phyloP scores from a whole-genome alignment of 495 filamentous ascomycete species.

The Penicillium turbatum region DNA sequence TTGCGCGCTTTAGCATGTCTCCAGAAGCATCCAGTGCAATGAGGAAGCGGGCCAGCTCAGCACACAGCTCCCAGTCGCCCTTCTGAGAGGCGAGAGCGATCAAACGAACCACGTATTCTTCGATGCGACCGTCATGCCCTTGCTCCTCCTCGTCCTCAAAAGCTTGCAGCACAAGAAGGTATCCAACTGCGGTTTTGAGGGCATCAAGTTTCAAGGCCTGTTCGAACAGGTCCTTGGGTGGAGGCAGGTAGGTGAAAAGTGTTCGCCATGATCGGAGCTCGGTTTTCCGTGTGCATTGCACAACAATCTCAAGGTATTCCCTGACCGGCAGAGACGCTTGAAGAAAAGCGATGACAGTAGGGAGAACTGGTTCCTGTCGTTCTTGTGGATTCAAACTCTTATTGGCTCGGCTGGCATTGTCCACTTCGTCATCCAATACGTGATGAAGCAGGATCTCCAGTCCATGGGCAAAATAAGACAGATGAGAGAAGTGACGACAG shows the following conservation, averaged over 20 bases:
- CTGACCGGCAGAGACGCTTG: conserved; percentile 70
- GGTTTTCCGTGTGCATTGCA: conserved; percentile 96
- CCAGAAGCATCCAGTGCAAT: conserved; percentile 87
- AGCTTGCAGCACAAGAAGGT: conserved; percentile 90
- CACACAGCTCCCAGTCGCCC: conserved; percentile 94
- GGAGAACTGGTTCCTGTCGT: conserved; percentile 64
- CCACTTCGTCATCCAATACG: conserved; percentile 91
- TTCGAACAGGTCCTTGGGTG: conserved; percentile 87
- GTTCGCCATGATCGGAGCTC: conserved; percentile 94
- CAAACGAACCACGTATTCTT: conserved; percentile 66
- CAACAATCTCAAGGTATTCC: conserved; percentile 84
- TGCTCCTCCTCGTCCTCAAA: conserved; percentile 77
- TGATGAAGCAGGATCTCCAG: conserved; percentile 91
- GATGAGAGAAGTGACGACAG: conserved; percentile 73
- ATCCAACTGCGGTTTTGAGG: conserved; percentile 95
- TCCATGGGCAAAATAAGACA: conserved; percentile 88
- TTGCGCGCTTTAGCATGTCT: conserved; percentile 71
- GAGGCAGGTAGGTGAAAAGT: conserved; percentile 82
- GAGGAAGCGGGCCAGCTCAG: conserved; percentile 87
- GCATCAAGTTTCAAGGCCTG: conserved; percentile 75
- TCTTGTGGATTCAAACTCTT: conserved; percentile 27
- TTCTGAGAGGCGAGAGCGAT: conserved; percentile 77
- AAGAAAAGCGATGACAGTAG: conserved; percentile 81
- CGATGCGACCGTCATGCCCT: conserved; percentile 56
- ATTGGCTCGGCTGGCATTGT: conserved; percentile 62